A percentile compares a stretch with the other conserved stretches of the same genome.
Evolutionary conservation across 768 basidiomycete species (phyloP).

Genomic region (Holtermanniella nyarrowii): DNA sequence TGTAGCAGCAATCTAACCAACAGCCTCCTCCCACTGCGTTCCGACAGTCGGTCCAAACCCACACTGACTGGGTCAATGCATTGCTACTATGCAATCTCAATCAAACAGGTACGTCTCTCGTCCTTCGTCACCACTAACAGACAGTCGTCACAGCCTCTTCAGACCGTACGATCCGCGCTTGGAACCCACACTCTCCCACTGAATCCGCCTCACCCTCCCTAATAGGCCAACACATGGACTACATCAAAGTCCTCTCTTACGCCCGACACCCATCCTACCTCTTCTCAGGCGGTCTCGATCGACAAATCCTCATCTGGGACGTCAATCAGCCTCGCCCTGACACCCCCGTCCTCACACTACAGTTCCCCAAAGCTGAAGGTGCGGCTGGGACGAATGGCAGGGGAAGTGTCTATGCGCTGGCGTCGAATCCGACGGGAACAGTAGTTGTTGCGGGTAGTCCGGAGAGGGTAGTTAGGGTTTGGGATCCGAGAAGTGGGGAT

Average conservation of each 20-base stretch:
- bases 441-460: constrained; percentile 82
- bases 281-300: constrained; percentile 72
- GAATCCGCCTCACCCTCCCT: constrained; percentile 52
- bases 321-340: constrained; percentile 42
- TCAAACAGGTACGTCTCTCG: constrained; percentile 56
- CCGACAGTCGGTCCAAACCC: constrained; percentile 76
- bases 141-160: constrained; percentile 86
- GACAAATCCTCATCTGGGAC: constrained; percentile 92
- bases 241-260: constrained; percentile 64
- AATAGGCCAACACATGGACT: constrained; percentile 63
- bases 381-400: constrained; percentile 25
- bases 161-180: constrained; percentile 86
- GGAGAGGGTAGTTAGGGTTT: constrained; percentile 77
- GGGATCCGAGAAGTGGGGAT: constrained; percentile 84
- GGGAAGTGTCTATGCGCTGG: constrained; percentile 40
- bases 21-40: constrained; percentile 49
- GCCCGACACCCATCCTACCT: constrained; percentile 41
- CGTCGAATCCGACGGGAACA: constrained; percentile 63
- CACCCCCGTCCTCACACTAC: constrained; percentile 32
- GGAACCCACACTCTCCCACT: constrained; percentile 66
- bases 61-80: constrained; percentile 96
- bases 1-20: constrained; percentile 28
- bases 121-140: constrained; percentile 40
- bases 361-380: constrained; percentile 25
- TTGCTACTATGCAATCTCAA: constrained; percentile 82